A percentile compares a stretch with the other conserved stretches of the same genome.
These are phyloP conservation scores for Kwoniella newhampshirensis DNA, from an alignment of 768 basidiomycete genomes.

Conservation along the genomic window DNA sequence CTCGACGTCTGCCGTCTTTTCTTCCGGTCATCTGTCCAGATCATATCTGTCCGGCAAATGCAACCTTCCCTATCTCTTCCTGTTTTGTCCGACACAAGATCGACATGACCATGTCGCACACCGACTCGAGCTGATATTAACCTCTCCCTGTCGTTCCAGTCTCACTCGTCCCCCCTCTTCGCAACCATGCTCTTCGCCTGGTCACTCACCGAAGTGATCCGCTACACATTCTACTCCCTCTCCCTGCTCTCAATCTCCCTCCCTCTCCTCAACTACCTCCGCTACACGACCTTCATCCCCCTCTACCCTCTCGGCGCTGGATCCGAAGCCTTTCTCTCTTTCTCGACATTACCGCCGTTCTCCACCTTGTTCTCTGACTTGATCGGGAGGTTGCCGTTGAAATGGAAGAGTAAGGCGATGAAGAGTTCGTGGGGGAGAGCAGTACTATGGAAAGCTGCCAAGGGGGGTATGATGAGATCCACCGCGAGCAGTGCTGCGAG, in stretches of 20 bases:
- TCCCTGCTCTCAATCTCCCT: conserved; percentile 63
- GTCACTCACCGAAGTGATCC: conserved; percentile 85
- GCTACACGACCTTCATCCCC: conserved; percentile 90
- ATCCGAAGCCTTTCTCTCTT: conserved; percentile 83
- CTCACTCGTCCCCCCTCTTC: conserved; percentile 74
- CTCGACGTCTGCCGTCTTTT: too few relatives aligned
- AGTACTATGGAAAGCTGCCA: conserved; percentile 42
- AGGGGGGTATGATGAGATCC: conserved; percentile 10
- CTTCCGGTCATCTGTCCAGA: neutral
- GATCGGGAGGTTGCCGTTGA: conserved; percentile 29
- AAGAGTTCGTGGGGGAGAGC: conserved; percentile 54
- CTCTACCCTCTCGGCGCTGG: conserved; percentile 92
- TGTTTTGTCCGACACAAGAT: neutral
- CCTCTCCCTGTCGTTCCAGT: conserved; percentile 24
- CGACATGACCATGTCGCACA: too few relatives aligned
- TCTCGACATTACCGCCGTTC: conserved; percentile 67
- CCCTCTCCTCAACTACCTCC: conserved; percentile 53
- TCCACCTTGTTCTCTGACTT: conserved; percentile 15
- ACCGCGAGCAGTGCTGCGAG: neutral
- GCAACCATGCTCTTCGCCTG: conserved; percentile 90
- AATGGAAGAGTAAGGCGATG: conserved; percentile 48
- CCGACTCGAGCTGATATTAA: neutral
- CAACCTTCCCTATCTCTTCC: neutral
- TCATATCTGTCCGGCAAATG: neutral
- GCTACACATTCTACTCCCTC: conserved; percentile 82